Percentiles rank a stretch among this genome's conserved stretches.
These are phyloP conservation scores for Neonectria punicea DNA, from an alignment of 2,329 filamentous ascomycete genomes.

Conservation along the genomic window DNA sequence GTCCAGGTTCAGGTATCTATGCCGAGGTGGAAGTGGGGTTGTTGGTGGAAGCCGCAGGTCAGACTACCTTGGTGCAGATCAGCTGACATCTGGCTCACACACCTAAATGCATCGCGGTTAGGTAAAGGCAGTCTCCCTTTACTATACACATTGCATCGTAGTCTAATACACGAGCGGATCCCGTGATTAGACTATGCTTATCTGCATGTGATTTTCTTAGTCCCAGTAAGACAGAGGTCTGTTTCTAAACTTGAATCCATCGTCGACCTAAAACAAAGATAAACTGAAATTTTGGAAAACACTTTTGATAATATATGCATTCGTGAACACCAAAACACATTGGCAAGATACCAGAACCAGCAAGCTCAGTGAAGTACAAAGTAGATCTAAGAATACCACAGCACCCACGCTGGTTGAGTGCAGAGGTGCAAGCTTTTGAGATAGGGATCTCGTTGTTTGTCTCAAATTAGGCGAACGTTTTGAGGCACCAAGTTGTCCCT, in stretches of 20 bases:
- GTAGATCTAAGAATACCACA: background rate
- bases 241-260: background rate
- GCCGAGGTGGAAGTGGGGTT: conserved; percentile 2
- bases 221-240: background rate
- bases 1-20: background rate
- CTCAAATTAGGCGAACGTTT: background rate
- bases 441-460: background rate
- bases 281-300: background rate
- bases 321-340: background rate
- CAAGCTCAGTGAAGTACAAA: background rate
- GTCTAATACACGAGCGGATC: background rate
- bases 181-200: conserved; percentile 14
- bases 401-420: background rate
- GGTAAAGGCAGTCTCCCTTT: too few species aligned
- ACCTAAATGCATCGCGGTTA: too few species aligned
- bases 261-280: background rate
- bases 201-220: conserved; percentile 9
- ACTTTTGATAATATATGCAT: background rate
- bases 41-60: too few species aligned
- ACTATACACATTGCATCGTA: too few species aligned
- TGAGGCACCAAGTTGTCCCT: background rate
- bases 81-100: too few species aligned
- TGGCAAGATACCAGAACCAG: background rate
- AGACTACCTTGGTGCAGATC: too few species aligned
- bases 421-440: background rate